Evolutionary conservation across 371 early-diverging fungal genomes (phyloP).

Genomic region (Circinella minor): DNA sequence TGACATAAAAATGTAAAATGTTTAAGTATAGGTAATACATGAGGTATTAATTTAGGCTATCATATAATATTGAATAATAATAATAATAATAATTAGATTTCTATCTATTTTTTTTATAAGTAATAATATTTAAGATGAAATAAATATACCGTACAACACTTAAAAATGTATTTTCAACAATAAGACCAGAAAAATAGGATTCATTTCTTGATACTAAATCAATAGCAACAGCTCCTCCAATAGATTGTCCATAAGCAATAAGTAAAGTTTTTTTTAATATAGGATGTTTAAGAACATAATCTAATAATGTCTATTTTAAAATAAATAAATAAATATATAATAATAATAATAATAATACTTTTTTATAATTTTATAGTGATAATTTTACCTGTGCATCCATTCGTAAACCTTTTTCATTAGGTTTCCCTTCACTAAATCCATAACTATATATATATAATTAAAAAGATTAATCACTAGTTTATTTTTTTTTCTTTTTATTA

Average conservation of each 20-base stretch:
- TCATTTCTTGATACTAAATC: constrained; percentile 78
- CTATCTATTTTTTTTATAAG: neutral
- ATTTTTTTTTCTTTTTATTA: neutral
- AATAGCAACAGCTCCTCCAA: constrained; percentile 96
- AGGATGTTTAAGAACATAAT: constrained; percentile 78
- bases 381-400: constrained; percentile 88
- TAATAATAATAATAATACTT: neutral
- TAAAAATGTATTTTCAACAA: constrained; percentile 95
- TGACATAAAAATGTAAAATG: constrained; percentile 82
- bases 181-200: constrained; percentile 75
- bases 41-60: constrained; percentile 87
- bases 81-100: neutral
- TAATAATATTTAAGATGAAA: neutral
- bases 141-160: constrained; percentile 66
- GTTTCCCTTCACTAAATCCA: constrained; percentile 85
- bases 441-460: constrained; percentile 57
- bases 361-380: too few relatives aligned
- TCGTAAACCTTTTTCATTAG: constrained; percentile 86
- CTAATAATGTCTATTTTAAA: constrained; percentile 70
- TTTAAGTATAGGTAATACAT: constrained; percentile 77
- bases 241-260: constrained; percentile 91
- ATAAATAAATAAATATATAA: neutral
- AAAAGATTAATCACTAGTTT: neutral
- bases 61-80: neutral
- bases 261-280: constrained; percentile 74